These are phyloP conservation scores for Globisporangium splendens DNA, from an alignment of 352 stramenopile species.

Conservation along the genomic window DNA sequence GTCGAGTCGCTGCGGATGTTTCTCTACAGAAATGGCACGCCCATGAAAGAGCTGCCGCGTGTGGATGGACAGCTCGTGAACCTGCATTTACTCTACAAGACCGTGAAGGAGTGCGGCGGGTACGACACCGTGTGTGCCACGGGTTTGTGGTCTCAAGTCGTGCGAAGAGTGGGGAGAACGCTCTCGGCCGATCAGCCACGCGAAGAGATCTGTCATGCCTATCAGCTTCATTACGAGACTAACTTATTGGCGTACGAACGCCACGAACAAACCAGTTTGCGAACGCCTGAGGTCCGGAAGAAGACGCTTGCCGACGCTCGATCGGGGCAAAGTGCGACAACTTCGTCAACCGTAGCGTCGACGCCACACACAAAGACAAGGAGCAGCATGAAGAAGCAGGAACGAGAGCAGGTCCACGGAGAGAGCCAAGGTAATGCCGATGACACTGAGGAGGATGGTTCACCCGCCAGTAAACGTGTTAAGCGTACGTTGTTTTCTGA, in stretches of 20 bases:
- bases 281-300: conserved; percentile 27
- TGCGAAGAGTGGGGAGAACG: conserved; percentile 59
- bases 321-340: conserved; percentile 4
- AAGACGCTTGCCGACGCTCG: conserved; percentile 6
- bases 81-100: conserved; percentile 66
- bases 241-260: conserved; percentile 54
- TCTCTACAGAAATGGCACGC: conserved; percentile 67
- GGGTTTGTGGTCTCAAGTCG: conserved; percentile 48
- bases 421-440: conserved; percentile 12
- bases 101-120: conserved; percentile 45
- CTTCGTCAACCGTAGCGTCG: conserved; percentile 15
- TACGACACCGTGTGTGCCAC: conserved; percentile 38
- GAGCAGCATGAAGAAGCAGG: conserved; percentile 43
- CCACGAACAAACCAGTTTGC: conserved; percentile 23
- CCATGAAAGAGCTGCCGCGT: conserved; percentile 74
- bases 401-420: not conserved
- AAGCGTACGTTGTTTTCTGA: conserved; percentile 72
- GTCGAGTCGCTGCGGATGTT: conserved; percentile 80
- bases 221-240: conserved; percentile 51
- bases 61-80: conserved; percentile 75
- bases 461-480: conserved; percentile 30
- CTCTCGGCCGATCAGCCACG: conserved; percentile 41
- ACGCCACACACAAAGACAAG: conserved; percentile 47
- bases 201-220: conserved; percentile 38
- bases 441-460: conserved; percentile 13